Evolutionary conservation across 495 filamentous ascomycete species (phyloP).

Genomic region (Baudoinia panamericana): DNA sequence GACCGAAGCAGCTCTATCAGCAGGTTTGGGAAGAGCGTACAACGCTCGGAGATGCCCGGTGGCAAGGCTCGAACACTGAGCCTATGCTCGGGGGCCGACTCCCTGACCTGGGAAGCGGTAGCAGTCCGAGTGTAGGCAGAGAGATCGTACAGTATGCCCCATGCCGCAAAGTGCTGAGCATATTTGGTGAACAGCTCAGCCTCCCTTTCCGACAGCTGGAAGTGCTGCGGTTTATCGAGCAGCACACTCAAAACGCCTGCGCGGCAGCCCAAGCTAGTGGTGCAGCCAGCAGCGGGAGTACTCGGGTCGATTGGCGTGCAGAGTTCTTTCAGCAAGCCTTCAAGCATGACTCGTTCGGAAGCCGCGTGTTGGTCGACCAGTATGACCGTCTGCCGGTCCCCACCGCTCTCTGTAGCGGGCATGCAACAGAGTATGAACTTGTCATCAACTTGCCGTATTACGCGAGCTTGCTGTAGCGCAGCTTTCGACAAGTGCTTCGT

Average conservation of each 20-base stretch:
- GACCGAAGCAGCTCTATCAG: slow-evolving; percentile 57
- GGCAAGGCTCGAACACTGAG: slow-evolving; percentile 51
- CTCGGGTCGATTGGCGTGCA: slow-evolving; percentile 21
- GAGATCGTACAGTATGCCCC: slow-evolving; percentile 58
- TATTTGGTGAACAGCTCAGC: slow-evolving; percentile 41
- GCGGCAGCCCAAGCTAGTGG: slow-evolving; percentile 17
- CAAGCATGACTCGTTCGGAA: slow-evolving; percentile 75
- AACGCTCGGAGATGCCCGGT: slow-evolving; percentile 58
- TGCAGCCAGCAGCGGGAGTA: slow-evolving; percentile 2
- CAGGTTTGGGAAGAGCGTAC: slow-evolving; percentile 53
- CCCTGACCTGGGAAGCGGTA: slow-evolving; percentile 14
- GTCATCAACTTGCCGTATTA: slow-evolving; percentile 72
- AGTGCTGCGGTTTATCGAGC: slow-evolving; percentile 42
- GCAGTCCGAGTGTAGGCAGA: background rate
- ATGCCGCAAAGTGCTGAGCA: slow-evolving; percentile 43
- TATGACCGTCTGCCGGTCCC: slow-evolving; percentile 38
- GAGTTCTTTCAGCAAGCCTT: slow-evolving; percentile 48
- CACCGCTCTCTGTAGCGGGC: slow-evolving; percentile 4
- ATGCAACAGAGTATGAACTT: slow-evolving; percentile 77
- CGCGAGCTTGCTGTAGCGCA: slow-evolving; percentile 45
- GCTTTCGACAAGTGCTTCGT: slow-evolving; percentile 52
- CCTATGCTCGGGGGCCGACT: slow-evolving; percentile 2
- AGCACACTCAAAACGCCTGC: slow-evolving; percentile 20
- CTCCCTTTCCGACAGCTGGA: slow-evolving; percentile 50
- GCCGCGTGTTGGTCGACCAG: slow-evolving; percentile 93